These are phyloP conservation scores for Astrocystis sublimbata DNA, from an alignment of 495 filamentous ascomycete species.

Conservation along the genomic window DNA sequence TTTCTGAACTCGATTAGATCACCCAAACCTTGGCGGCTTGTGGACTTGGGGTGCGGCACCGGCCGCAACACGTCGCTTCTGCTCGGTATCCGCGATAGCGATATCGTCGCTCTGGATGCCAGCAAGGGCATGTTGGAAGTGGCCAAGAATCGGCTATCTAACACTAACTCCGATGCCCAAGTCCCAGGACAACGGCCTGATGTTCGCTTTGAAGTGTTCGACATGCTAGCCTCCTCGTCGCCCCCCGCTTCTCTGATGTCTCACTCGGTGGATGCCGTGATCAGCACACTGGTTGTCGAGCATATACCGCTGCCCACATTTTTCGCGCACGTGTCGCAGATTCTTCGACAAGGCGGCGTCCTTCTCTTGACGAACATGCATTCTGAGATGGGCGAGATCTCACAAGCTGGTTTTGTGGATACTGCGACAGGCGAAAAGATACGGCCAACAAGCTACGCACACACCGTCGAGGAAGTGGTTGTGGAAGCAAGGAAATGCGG, in stretches of 20 bases:
- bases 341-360: slow-evolving; percentile 54
- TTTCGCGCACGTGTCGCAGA: slow-evolving; percentile 52
- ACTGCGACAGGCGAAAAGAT: slow-evolving; percentile 59
- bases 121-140: slow-evolving; percentile 56
- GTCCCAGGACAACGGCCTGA: slow-evolving; percentile 2
- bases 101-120: slow-evolving; percentile 39
- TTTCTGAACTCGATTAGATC: slow-evolving; percentile 46
- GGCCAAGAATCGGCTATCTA: slow-evolving; percentile 43
- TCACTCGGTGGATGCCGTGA: slow-evolving; percentile 44
- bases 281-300: slow-evolving; percentile 70
- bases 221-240: slow-evolving; percentile 39
- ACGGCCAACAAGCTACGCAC: slow-evolving; percentile 60
- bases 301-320: slow-evolving; percentile 60
- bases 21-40: slow-evolving; percentile 41
- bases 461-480: slow-evolving; percentile 57
- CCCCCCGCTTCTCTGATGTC: slow-evolving; percentile 7
- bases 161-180: not conserved
- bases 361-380: slow-evolving; percentile 75
- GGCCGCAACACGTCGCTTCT: slow-evolving; percentile 67
- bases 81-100: slow-evolving; percentile 32
- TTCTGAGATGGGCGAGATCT: slow-evolving; percentile 62
- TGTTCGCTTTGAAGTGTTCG: slow-evolving; percentile 37
- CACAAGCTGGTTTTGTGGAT: slow-evolving; percentile 69
- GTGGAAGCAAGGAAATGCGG: slow-evolving; percentile 54
- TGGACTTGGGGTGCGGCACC: slow-evolving; percentile 70